Percentiles rank a stretch among this genome's conserved stretches.
phyloP scores from a whole-genome alignment of 768 basidiomycete genomes.

The Lentinula aciculospora region DNA sequence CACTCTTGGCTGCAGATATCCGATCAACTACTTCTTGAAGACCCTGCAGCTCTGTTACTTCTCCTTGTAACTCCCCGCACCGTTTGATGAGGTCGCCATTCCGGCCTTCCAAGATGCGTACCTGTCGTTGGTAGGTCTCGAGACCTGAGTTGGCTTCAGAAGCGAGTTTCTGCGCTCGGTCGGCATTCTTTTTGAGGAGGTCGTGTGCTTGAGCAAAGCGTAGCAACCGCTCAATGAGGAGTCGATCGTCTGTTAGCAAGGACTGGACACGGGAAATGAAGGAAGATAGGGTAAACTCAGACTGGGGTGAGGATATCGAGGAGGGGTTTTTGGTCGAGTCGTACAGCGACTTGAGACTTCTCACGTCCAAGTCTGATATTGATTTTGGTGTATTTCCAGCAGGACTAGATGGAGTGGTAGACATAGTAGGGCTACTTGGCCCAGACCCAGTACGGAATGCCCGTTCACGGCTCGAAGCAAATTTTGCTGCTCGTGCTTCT shows the following conservation, averaged over 20 bases:
- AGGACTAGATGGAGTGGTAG: conserved; percentile 24
- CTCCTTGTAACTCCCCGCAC: conserved; percentile 59
- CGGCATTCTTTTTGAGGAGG: conserved; percentile 86
- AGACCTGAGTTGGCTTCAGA: conserved; percentile 74
- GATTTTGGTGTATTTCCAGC: conserved; percentile 32
- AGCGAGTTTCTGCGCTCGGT: conserved; percentile 85
- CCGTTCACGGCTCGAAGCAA: conserved; percentile 32
- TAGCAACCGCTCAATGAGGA: conserved; percentile 77
- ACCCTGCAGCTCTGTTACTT: conserved; percentile 33
- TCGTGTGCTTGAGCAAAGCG: conserved; percentile 89
- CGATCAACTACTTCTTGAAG: conserved; percentile 61
- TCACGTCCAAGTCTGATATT: conserved; percentile 80
- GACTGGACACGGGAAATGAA: conserved; percentile 77
- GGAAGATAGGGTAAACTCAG: conserved; percentile 61
- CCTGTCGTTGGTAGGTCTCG: conserved; percentile 89
- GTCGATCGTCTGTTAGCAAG: conserved; percentile 75
- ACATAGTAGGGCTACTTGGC: conserved; percentile 20
- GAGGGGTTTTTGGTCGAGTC: conserved; percentile 27
- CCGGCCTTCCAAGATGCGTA: conserved; percentile 73
- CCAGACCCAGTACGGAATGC: conserved; percentile 42
- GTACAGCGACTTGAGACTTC: conserved; percentile 79
- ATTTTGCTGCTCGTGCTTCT: conserved; percentile 70
- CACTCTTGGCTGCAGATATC: conserved; percentile 54
- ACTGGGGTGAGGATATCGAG: conserved; percentile 7
- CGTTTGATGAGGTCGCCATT: conserved; percentile 46